phyloP scores from a whole-genome alignment of 1,284 basidiomycete genomes.

The Cutaneotrichosporon sp. region DNA sequence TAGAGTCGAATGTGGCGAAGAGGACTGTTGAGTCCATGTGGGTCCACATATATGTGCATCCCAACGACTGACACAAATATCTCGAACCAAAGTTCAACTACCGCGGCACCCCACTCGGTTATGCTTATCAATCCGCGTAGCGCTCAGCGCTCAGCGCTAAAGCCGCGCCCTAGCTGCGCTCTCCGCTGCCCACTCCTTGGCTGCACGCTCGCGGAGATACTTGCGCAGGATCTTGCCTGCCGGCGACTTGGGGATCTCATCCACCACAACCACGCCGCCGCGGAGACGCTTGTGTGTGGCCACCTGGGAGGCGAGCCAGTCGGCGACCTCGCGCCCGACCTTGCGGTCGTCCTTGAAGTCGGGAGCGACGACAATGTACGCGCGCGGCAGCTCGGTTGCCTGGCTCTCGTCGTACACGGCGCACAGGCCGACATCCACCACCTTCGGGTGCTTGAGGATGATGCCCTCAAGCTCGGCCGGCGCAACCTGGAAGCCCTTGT shows the following conservation, averaged over 20 bases:
- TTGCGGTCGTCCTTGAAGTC: slow-evolving; percentile 2
- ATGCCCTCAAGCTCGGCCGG: slow-evolving; percentile 79
- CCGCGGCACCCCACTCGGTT: no score
- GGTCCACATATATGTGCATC: no score
- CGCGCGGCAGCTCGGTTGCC: slow-evolving; percentile 59
- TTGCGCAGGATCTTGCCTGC: slow-evolving; percentile 50
- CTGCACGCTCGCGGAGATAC: slow-evolving; percentile 19
- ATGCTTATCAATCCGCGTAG: no score
- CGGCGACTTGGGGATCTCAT: slow-evolving; percentile 56
- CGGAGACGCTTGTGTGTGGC: slow-evolving; percentile 56
- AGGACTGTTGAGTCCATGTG: no score
- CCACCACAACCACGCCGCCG: slow-evolving; percentile 57
- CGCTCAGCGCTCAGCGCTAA: not conserved
- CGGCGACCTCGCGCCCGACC: not conserved
- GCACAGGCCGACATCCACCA: slow-evolving; percentile 70
- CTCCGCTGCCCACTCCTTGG: slow-evolving; percentile 5
- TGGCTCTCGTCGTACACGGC: slow-evolving; percentile 64
- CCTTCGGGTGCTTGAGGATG: slow-evolving; percentile 68
- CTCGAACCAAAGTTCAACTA: no score
- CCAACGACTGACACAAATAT: no score
- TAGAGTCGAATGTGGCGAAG: no score
- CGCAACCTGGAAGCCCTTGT: slow-evolving; percentile 65
- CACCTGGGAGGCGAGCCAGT: slow-evolving; percentile 58
- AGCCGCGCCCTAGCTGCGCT: not conserved
- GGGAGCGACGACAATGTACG: not conserved